Evolutionary conservation across 495 filamentous ascomycete genomes (phyloP).

Genomic region (Cladorrhinum samala): DNA sequence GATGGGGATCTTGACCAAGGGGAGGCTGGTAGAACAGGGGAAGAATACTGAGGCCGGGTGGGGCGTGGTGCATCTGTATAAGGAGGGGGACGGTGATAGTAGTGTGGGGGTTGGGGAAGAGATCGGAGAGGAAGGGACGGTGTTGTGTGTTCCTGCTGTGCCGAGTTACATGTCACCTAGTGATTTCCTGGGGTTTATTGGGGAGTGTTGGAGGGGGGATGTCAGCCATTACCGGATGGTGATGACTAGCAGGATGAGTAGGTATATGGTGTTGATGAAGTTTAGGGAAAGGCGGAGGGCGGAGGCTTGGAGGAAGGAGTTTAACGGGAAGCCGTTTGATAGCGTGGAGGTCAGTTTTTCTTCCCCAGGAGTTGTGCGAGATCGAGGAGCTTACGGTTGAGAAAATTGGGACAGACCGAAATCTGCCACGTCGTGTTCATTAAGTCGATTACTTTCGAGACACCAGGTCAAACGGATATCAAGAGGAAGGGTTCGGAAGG

Average conservation of each 20-base stretch:
- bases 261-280: conserved; percentile 98
- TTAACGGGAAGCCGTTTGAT: conserved; percentile 84
- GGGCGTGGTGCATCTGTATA: conserved; percentile 83
- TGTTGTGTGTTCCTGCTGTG: conserved; percentile 88
- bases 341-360: conserved; percentile 67
- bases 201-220: conserved; percentile 77
- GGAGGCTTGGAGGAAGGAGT: conserved; percentile 72
- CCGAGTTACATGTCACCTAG: conserved; percentile 86
- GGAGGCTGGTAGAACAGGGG: conserved; percentile 64
- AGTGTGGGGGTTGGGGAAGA: conserved; percentile 2
- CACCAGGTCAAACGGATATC: conserved; percentile 32
- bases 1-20: conserved; percentile 54
- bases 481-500: conserved; percentile 58
- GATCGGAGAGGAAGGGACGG: conserved; percentile 48
- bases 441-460: conserved; percentile 71
- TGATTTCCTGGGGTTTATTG: conserved; percentile 89
- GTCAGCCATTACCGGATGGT: conserved; percentile 97
- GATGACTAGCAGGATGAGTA: conserved; percentile 76
- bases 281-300: conserved; percentile 72
- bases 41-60: conserved; percentile 79
- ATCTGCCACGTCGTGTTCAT: conserved; percentile 95
- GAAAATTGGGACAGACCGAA: conserved; percentile 61
- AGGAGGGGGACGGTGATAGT: neutral
- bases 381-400: neutral
- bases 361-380: neutral